Conservation (phyloP, 176 grass and related monocot genomes). For the Juncus effusus region DNA sequence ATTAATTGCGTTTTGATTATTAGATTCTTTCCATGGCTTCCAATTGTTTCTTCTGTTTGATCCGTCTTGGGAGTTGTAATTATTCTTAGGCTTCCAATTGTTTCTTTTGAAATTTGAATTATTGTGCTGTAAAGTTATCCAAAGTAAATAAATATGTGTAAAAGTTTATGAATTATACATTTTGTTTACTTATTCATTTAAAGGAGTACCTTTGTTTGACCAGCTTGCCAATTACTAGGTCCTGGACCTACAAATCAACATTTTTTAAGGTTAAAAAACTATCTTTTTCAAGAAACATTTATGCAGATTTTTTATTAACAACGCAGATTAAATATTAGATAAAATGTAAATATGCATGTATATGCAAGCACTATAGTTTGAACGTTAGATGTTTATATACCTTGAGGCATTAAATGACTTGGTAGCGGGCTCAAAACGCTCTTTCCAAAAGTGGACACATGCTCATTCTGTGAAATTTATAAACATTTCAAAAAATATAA, state of each 20-base stretch:
- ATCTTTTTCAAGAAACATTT: no score
- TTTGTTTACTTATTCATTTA: no score
- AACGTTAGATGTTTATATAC: background rate
- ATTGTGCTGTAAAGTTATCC: conserved; percentile 18
- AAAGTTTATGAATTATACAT: background rate
- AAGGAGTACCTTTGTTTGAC: no score
- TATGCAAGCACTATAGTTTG: no score
- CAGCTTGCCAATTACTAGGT: no score
- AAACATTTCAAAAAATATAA: conserved; percentile 12
- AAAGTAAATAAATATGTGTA: background rate
- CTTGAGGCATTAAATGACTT: conserved; percentile 8
- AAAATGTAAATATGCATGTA: no score
- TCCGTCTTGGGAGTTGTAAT: conserved; percentile 2
- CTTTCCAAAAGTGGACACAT: background rate
- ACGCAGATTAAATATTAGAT: no score
- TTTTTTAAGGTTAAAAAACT: no score
- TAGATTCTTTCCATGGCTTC: conserved; percentile 10
- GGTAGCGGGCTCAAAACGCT: background rate
- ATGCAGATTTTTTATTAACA: no score
- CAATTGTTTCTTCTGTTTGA: background rate
- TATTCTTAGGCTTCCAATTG: background rate
- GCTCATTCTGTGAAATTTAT: conserved; percentile 5
- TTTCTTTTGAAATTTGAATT: background rate
- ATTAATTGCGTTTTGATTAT: conserved; percentile 1
- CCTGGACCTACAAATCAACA: no score